Evolutionary conservation across 805 yeast species (phyloP), one percentile per base, ranked within the genome.

Genomic region (Debaryomyces maramus): DNA sequence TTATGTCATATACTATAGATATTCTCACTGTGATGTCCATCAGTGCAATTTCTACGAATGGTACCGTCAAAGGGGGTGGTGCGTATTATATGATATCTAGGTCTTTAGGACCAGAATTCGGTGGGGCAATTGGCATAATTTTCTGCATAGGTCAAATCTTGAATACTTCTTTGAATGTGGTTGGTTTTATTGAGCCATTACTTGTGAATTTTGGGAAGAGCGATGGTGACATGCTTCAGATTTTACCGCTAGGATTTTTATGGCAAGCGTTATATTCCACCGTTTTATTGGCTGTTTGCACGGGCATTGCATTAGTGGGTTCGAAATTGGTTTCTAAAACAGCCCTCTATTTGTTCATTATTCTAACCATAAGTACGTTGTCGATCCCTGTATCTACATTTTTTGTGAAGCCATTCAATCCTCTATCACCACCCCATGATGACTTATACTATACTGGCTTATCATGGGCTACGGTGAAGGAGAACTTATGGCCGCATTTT

Each of bases 31-130:
- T 96, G 0, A 63, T 93, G 49, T 87, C 96, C 15, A 82, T 93
- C 43, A 86, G 96, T 40, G 99, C 99, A 1, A 93, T 93, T 45
- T 88, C 97, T 2, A 93, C 99, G 2, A 93, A 93, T 57, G 99
- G 99, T 16, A 88, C 95, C 0, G 98, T 93, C 2, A 78, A 89
- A 50, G 98, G 98, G 10, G 99, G 99, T 11, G 99, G 99, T 34
- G 97, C 98, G 0, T 93, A 93, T 59, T 93, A 89, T 55, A 93
- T 93, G 97, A 88, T 93, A 44, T 85, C 96, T 23, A 74, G 99
- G 50, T 84, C 96, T 23, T 67, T 93, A 45, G 99, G 99, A 0
- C 97, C 97, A 3, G 99, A 93, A 59, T 93, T 93, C 63, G 99
- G 99, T 19, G 99, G 99, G 3, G 85, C 97, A 3, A 91, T 93